Evolutionary conservation across 2,329 filamentous ascomycete genomes (phyloP).

Genomic region (Epichloe glyceriae): DNA sequence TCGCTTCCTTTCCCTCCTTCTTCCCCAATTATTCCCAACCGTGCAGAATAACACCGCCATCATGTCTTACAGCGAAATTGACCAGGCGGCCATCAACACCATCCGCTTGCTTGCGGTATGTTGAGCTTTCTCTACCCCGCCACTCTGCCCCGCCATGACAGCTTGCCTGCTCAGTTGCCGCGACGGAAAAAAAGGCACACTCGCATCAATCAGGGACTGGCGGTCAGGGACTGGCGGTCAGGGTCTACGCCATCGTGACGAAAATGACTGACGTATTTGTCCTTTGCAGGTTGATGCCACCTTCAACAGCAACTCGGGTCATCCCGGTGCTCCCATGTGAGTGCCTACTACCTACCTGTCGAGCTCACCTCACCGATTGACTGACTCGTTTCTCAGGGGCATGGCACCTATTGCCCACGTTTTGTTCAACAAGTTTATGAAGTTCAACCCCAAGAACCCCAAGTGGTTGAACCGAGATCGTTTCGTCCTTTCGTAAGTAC

Average conservation of each 20-base stretch:
- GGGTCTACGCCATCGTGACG: neutral
- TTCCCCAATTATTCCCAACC: conserved; percentile 10
- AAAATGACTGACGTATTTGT: neutral
- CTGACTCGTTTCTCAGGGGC: conserved; percentile 37
- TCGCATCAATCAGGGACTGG: neutral
- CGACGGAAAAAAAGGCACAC: neutral
- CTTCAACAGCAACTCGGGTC: conserved; percentile 87
- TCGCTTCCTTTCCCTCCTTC: conserved; percentile 8
- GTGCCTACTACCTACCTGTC: conserved; percentile 14
- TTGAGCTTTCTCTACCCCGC: conserved; percentile 21
- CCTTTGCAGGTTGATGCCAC: conserved; percentile 81
- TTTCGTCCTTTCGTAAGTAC: conserved; percentile 93
- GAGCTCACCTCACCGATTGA: conserved; percentile 4
- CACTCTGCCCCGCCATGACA: conserved; percentile 17
- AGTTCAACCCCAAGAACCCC: conserved; percentile 98
- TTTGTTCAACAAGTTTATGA: conserved; percentile 98
- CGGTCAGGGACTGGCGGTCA: conserved; percentile 6
- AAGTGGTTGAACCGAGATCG: conserved; percentile 94
- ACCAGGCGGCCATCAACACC: conserved; percentile 92
- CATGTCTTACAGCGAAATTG: conserved; percentile 83
- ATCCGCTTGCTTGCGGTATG: conserved; percentile 92
- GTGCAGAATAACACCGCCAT: conserved; percentile 26
- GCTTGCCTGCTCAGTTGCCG: neutral
- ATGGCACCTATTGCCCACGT: conserved; percentile 95
- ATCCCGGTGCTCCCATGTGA: conserved; percentile 95